These are phyloP conservation scores for Vitis rupestris DNA, from an alignment of 164 flowering plant genomes.

Conservation along the genomic window DNA sequence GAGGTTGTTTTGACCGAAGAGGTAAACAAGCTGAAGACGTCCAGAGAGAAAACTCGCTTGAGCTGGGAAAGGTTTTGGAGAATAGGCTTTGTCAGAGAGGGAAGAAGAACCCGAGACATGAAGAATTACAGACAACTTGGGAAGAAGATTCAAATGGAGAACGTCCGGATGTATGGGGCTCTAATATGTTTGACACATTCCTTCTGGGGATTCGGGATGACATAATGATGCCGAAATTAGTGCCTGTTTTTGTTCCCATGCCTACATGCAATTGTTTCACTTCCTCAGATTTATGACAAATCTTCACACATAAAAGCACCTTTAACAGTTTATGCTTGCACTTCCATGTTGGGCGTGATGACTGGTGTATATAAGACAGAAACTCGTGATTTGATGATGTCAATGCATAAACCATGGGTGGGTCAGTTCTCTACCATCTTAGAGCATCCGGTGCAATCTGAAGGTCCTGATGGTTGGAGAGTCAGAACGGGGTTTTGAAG, in stretches of 20 bases:
- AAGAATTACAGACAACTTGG: no score
- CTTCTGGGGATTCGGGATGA: conserved; percentile 85
- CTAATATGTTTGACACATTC: conserved; percentile 76
- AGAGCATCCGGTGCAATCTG: conserved; percentile 60
- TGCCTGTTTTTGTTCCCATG: conserved; percentile 81
- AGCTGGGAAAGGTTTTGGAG: no score
- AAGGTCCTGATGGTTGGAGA: conserved; percentile 96
- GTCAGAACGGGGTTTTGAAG: conserved; percentile 89
- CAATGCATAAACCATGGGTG: conserved; percentile 80
- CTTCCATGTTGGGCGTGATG: conserved; percentile 74
- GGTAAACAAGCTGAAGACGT: no score
- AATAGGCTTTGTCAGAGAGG: no score
- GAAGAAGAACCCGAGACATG: no score
- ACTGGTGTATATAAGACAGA: conserved; percentile 83
- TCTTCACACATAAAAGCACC: conserved; percentile 68
- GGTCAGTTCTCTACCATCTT: conserved; percentile 63
- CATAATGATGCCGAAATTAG: conserved; percentile 61
- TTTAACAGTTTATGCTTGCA: conserved; percentile 70
- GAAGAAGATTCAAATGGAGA: no score
- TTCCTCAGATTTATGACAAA: conserved; percentile 77
- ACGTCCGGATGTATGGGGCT: conserved; percentile 55
- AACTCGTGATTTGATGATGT: conserved; percentile 50
- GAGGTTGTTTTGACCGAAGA: no score
- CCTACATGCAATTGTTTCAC: conserved; percentile 69
- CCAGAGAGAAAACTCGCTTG: no score